These are phyloP conservation scores for Stromatinia cepivora DNA, from an alignment of 2,329 filamentous ascomycete genomes.

Conservation along the genomic window DNA sequence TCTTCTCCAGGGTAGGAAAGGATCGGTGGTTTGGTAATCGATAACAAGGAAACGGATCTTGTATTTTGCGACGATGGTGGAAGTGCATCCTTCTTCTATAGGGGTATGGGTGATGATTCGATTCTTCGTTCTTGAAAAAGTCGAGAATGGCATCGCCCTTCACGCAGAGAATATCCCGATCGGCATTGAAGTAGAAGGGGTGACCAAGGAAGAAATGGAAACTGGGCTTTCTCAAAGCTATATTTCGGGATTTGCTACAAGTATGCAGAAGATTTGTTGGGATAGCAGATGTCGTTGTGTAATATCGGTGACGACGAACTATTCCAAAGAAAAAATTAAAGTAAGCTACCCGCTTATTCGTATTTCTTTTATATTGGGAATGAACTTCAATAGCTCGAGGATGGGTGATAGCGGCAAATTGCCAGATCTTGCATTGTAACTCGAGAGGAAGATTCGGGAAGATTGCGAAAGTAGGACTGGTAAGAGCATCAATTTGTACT, in stretches of 20 bases:
- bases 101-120: background rate
- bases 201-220: background rate
- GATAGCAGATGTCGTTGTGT: background rate
- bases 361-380: too few relatives aligned
- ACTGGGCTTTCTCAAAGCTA: background rate
- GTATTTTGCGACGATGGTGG: background rate
- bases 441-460: background rate
- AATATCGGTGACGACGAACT: background rate
- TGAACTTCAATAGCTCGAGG: background rate
- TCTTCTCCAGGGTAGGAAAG: background rate
- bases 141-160: background rate
- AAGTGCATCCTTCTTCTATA: background rate
- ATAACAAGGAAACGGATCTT: background rate
- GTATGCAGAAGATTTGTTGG: background rate
- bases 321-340: background rate
- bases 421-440: background rate
- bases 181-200: background rate
- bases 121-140: background rate
- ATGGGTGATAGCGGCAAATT: background rate
- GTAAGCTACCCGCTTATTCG: background rate
- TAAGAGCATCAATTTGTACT: too few relatives aligned
- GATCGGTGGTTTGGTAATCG: background rate
- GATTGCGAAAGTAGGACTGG: background rate
- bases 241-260: background rate
- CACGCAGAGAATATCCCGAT: background rate